phyloP scores from a whole-genome alignment of 2,329 filamentous ascomycete genomes.

The Penicillium sumatraense region DNA sequence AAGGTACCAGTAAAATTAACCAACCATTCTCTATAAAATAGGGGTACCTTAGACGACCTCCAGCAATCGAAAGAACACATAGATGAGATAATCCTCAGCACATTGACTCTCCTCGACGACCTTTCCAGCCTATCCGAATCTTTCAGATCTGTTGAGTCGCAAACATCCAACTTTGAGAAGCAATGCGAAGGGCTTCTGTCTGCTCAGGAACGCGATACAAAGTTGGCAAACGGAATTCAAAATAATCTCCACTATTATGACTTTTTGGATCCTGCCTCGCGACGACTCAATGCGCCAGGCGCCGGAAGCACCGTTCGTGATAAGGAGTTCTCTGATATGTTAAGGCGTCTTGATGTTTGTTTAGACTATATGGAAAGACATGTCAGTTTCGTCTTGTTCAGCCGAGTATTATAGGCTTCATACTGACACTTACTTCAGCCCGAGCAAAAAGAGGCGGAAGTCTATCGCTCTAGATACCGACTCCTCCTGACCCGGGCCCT shows the following conservation, averaged over 20 bases:
- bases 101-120: slow-evolving; percentile 74
- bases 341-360: slow-evolving; percentile 85
- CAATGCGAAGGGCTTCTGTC: slow-evolving; percentile 87
- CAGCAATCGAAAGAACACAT: slow-evolving; percentile 81
- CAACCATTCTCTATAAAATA: slow-evolving; percentile 36
- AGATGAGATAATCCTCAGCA: slow-evolving; percentile 75
- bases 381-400: slow-evolving; percentile 53
- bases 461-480: slow-evolving; percentile 86
- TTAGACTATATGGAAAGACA: slow-evolving; percentile 90
- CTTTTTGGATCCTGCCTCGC: slow-evolving; percentile 88
- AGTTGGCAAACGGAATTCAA: slow-evolving; percentile 80
- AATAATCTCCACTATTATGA: slow-evolving; percentile 93
- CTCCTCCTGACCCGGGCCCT: slow-evolving; percentile 73
- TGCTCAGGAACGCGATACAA: slow-evolving; percentile 79
- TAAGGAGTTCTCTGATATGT: slow-evolving; percentile 83
- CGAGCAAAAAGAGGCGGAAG: slow-evolving; percentile 82
- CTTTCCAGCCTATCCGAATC: slow-evolving; percentile 80
- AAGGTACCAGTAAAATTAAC: slow-evolving; percentile 12
- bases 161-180: slow-evolving; percentile 90
- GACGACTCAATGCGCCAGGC: slow-evolving; percentile 88
- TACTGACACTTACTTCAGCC: slow-evolving; percentile 55
- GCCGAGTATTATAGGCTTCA: neutral
- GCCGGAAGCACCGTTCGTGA: slow-evolving; percentile 84
- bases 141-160: slow-evolving; percentile 83
- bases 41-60: slow-evolving; percentile 80